These are phyloP conservation scores for Penicillium manginii DNA, from an alignment of 495 filamentous ascomycete genomes.

Conservation along the genomic window DNA sequence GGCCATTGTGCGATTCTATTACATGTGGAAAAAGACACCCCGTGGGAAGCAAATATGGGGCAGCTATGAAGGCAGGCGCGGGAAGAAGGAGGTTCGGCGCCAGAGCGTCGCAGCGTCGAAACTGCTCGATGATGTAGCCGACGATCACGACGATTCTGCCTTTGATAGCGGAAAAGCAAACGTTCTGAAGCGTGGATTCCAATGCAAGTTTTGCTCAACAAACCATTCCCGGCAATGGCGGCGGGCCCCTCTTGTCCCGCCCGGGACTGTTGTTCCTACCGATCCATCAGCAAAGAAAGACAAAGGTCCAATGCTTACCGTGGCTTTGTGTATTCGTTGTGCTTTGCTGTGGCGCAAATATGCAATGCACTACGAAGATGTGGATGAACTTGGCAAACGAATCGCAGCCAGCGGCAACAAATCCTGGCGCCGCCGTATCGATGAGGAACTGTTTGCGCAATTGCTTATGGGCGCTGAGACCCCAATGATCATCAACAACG, in stretches of 20 bases:
- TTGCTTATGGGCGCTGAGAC: slow-evolving; percentile 61
- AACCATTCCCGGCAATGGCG: slow-evolving; percentile 87
- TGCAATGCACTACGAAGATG: slow-evolving; percentile 91
- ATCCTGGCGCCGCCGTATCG: slow-evolving; percentile 83
- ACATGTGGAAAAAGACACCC: slow-evolving; percentile 96
- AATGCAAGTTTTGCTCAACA: slow-evolving; percentile 91
- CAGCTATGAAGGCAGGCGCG: slow-evolving; percentile 79
- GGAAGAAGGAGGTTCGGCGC: slow-evolving; percentile 78
- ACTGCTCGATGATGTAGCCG: slow-evolving; percentile 87
- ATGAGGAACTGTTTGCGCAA: slow-evolving; percentile 90
- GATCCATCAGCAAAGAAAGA: slow-evolving; percentile 71
- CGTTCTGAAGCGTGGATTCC: slow-evolving; percentile 76
- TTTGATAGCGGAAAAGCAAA: slow-evolving; percentile 89
- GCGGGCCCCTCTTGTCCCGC: slow-evolving; percentile 75
- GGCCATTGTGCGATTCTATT: slow-evolving; percentile 89
- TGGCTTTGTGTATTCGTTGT: slow-evolving; percentile 88
- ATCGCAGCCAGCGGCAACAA: slow-evolving; percentile 79
- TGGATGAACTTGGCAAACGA: slow-evolving; percentile 93
- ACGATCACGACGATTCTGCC: slow-evolving; percentile 93
- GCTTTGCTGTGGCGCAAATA: slow-evolving; percentile 93
- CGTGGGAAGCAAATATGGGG: slow-evolving; percentile 88
- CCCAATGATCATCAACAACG: slow-evolving; percentile 48
- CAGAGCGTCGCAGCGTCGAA: slow-evolving; percentile 60
- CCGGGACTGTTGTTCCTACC: slow-evolving; percentile 70
- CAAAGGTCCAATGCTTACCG: slow-evolving; percentile 73